A percentile compares a stretch with the other conserved stretches of the same genome.
phyloP scores from a whole-genome alignment of 1,284 basidiomycete species.

The Apiotrichum montevideense region DNA sequence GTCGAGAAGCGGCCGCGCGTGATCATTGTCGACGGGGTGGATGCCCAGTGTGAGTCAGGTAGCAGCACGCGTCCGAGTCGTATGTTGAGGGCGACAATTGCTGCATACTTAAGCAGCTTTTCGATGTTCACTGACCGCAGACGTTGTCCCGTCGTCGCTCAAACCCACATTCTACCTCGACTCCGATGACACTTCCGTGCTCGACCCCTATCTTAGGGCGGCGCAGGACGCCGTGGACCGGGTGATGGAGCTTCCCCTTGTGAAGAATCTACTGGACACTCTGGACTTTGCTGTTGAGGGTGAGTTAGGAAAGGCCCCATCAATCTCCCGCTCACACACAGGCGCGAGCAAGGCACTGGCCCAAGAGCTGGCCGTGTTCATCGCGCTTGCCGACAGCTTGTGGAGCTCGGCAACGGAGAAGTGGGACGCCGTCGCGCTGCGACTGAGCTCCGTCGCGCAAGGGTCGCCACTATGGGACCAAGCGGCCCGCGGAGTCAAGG shows the following conservation, averaged over 20 bases:
- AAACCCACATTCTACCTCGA: slow-evolving; percentile 13
- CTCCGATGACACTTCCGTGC: slow-evolving; percentile 4
- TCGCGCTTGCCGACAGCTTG: slow-evolving; percentile 38
- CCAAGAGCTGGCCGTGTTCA: slow-evolving; percentile 39
- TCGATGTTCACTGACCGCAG: neutral
- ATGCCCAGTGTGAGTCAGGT: slow-evolving; percentile 30
- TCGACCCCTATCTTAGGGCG: slow-evolving; percentile 10
- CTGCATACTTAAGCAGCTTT: too few species aligned
- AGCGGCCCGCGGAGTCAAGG: slow-evolving; percentile 35
- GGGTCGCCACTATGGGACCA: slow-evolving; percentile 34
- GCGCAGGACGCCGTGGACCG: slow-evolving; percentile 8
- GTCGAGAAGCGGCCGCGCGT: slow-evolving; percentile 29
- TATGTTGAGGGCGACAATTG: too few species aligned
- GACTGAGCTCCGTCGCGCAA: slow-evolving; percentile 24
- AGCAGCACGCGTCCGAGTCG: neutral
- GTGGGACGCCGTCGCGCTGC: slow-evolving; percentile 42
- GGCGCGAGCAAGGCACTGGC: slow-evolving; percentile 36
- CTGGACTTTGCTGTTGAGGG: slow-evolving; percentile 8
- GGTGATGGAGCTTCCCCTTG: slow-evolving; percentile 7
- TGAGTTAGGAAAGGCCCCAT: slow-evolving; percentile 2
- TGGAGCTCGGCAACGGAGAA: slow-evolving; percentile 19
- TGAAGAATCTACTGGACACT: slow-evolving; percentile 13
- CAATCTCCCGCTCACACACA: slow-evolving; percentile 16
- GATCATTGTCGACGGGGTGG: slow-evolving; percentile 40
- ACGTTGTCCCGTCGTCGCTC: slow-evolving; percentile 1